Conservation (phyloP, 129 eudicot species). For the Pittosporum tobira region DNA sequence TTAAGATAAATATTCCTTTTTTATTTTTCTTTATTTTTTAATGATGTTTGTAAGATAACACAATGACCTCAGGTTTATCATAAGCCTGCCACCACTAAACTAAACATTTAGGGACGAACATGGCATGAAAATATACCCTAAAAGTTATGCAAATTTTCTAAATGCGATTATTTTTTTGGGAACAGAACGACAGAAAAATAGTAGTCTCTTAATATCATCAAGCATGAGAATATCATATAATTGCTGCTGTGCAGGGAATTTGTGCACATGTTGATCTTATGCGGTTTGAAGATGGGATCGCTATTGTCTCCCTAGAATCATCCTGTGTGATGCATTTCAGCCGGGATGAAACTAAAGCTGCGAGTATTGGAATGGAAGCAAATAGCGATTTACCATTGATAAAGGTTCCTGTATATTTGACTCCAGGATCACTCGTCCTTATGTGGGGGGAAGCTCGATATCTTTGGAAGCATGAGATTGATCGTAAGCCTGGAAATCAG, state of each 20-base stretch:
- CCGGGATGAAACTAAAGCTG: conserved; percentile 24
- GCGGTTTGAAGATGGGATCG: conserved; percentile 94
- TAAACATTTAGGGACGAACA: too few relatives aligned
- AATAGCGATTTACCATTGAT: conserved; percentile 3
- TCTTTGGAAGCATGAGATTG: conserved; percentile 81
- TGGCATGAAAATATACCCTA: too few relatives aligned
- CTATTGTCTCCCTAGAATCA: conserved; percentile 75
- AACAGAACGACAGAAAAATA: too few relatives aligned
- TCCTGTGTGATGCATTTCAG: conserved; percentile 83
- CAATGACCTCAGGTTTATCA: too few relatives aligned
- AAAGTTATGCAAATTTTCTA: too few relatives aligned
- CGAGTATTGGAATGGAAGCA: conserved; percentile 7
- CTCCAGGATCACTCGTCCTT: conserved; percentile 62
- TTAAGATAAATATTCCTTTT: too few relatives aligned
- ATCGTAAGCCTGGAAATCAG: conserved; percentile 80
- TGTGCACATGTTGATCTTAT: conserved; percentile 90
- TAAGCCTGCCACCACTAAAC: too few relatives aligned
- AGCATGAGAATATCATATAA: too few relatives aligned
- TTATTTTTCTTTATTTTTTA: too few relatives aligned
- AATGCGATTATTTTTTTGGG: too few relatives aligned
- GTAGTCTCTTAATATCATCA: too few relatives aligned
- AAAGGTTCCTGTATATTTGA: conserved; percentile 52
- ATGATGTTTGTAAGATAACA: too few relatives aligned
- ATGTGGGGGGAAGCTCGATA: conserved; percentile 89
- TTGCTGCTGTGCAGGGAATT: conserved; percentile 55